phyloP scores from a whole-genome alignment of 2,329 filamentous ascomycete genomes.

The Lecanosticta acicola region DNA sequence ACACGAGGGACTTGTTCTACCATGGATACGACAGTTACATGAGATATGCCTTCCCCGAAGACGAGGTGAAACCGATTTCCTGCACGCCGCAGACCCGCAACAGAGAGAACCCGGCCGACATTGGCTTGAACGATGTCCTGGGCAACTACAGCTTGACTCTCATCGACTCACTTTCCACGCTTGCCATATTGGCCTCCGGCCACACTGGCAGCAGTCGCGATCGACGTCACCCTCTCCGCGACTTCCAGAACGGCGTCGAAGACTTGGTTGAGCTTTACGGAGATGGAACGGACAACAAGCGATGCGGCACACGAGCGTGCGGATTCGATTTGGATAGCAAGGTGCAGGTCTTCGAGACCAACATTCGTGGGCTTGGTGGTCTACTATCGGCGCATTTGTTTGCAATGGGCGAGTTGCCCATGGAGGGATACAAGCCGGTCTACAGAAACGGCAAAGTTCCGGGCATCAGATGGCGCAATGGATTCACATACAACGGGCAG shows the following conservation, averaged over 20 bases:
- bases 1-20: constrained; percentile 73
- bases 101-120: constrained; percentile 67
- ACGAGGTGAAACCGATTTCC: constrained; percentile 83
- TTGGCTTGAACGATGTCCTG: constrained; percentile 89
- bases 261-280: constrained; percentile 78
- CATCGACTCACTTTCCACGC: constrained; percentile 88
- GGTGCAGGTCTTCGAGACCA: constrained; percentile 97
- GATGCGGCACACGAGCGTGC: constrained; percentile 64
- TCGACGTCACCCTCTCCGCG: constrained; percentile 38
- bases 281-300: constrained; percentile 68
- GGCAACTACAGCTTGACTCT: constrained; percentile 96
- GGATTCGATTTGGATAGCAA: constrained; percentile 97
- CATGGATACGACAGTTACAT: constrained; percentile 97
- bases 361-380: constrained; percentile 87
- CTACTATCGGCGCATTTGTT: constrained; percentile 91
- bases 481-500: constrained; percentile 81
- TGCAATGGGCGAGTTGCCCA: constrained; percentile 82
- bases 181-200: constrained; percentile 82
- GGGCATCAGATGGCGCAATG: constrained; percentile 43
- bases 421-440: constrained; percentile 64
- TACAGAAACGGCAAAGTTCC: constrained; percentile 31
- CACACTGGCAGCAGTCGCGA: constrained; percentile 48
- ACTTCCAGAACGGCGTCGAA: constrained; percentile 74
- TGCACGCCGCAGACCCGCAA: constrained; percentile 83
- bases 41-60: constrained; percentile 87